Conservation (phyloP, 75 land plant genomes). For the Isoetes taiwanensis region DNA sequence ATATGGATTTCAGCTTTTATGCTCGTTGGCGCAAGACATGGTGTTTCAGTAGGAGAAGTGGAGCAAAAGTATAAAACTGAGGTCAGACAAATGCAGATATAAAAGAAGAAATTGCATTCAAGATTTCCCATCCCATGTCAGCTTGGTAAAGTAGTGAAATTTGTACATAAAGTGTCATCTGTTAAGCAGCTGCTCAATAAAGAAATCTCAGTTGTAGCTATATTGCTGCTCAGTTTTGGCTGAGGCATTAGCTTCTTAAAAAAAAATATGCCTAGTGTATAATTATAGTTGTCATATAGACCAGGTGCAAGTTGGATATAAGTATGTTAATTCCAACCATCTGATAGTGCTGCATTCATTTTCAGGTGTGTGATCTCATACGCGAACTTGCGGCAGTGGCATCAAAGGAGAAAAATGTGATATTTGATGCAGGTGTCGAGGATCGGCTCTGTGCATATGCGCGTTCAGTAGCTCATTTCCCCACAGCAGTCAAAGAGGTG, state of each 20-base stretch:
- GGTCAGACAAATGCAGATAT: slow-evolving; percentile 28
- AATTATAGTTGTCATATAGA: too few species aligned
- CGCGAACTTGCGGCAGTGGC: slow-evolving; percentile 84
- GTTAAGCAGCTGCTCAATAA: too few species aligned
- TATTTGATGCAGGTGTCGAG: slow-evolving; percentile 65
- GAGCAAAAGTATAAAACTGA: slow-evolving; percentile 67
- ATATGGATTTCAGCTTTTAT: slow-evolving; percentile 97
- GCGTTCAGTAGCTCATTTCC: slow-evolving; percentile 85
- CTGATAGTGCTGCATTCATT: not conserved
- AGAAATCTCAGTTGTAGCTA: too few species aligned
- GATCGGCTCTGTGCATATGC: slow-evolving; percentile 94
- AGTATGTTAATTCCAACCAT: too few species aligned
- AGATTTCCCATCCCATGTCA: too few species aligned
- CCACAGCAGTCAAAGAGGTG: slow-evolving; percentile 95
- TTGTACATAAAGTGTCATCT: too few species aligned
- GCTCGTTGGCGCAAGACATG: slow-evolving; percentile 97
- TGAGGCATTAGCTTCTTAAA: too few species aligned
- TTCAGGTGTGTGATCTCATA: slow-evolving; percentile 61
- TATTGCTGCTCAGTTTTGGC: too few species aligned
- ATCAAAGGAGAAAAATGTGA: slow-evolving; percentile 40
- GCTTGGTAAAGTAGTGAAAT: too few species aligned
- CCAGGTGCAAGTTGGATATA: too few species aligned
- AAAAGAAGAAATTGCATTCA: too few species aligned
- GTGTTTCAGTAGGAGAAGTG: slow-evolving; percentile 89
- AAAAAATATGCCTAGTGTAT: too few species aligned